Base-by-base conservation (phyloP, 371 early-diverging fungal species). In the Smittium mucronatum region DNA sequence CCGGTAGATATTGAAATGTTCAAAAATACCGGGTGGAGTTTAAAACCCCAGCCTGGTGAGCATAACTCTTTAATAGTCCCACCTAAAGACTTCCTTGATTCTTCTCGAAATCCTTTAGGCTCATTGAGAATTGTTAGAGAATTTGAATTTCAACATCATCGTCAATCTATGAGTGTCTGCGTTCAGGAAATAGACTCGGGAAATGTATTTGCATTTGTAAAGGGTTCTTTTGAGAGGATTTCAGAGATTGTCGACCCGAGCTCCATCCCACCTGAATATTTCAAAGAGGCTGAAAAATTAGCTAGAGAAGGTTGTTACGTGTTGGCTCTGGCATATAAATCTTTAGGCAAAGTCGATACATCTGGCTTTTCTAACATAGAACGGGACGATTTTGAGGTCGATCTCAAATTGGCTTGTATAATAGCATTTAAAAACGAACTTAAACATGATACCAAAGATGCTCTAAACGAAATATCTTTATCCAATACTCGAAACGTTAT, bases 1-100 rank as follows among this genome's bases (percentile, higher is more conserved):
- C 91, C 91, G 67, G 88, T 97, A 31, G 97, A 97, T 76, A 84
- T 94, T 58, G 93, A 93, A 78, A 89, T 94, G 90, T 92, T 95
- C 81, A 76, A 81, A 21, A 85, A 86, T 33, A 88, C 92, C 1
- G 78, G 81, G n/a, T 85, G 85, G 74, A 66, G 69, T 8, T 36
- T 79, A 60, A 72, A 77, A 72, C 47, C 57, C 58, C 25, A 70
- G 74, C 74, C 72, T 5, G 69, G 73, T 28, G 67, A 74, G 65
- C 70, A 76, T 1, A 80, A 57, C 17, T 1, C 79, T 63, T 74
- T 81, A 25, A 86, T 85, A 63, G 77, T 82, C 0, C 67, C 68
- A 2, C 77, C 84, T 11, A 73, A 79, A 1, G 57, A 72, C 16
- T 17, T 16, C 16, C 30, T 70, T 64, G 15, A 58, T 69, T 11